Conservation (phyloP, 2,329 filamentous ascomycete species). For the Clarireedia sp. region DNA sequence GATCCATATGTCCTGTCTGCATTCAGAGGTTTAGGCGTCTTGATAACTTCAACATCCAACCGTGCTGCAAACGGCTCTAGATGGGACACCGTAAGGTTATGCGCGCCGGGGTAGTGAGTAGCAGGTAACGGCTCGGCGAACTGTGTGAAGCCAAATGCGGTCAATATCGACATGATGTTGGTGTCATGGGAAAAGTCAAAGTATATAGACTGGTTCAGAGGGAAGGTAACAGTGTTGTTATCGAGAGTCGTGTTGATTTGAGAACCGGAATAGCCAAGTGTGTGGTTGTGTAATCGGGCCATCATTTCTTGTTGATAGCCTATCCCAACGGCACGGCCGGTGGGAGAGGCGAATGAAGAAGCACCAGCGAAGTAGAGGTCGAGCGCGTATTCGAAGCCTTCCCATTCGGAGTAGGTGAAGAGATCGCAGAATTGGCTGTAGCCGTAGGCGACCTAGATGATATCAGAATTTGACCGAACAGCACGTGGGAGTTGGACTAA, state of each 20-base stretch:
- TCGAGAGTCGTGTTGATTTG: slow-evolving; percentile 65
- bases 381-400: slow-evolving; percentile 61
- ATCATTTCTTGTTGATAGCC: slow-evolving; percentile 67
- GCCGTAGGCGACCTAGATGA: slow-evolving; percentile 56
- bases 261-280: slow-evolving; percentile 47
- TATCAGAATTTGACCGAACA: slow-evolving; percentile 7
- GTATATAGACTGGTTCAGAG: slow-evolving; percentile 64
- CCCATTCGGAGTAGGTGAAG: slow-evolving; percentile 70
- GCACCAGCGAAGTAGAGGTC: slow-evolving; percentile 58
- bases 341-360: slow-evolving; percentile 23
- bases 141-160: slow-evolving; percentile 65
- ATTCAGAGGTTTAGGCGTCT: slow-evolving; percentile 54
- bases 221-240: slow-evolving; percentile 60
- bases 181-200: slow-evolving; percentile 75
- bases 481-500: slow-evolving; percentile 15
- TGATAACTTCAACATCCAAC: slow-evolving; percentile 67
- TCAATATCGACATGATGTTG: slow-evolving; percentile 61
- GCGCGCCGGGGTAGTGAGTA: slow-evolving; percentile 45
- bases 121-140: slow-evolving; percentile 54
- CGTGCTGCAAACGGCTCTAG: slow-evolving; percentile 65
- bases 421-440: slow-evolving; percentile 67
- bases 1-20: slow-evolving; percentile 41
- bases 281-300: slow-evolving; percentile 61
- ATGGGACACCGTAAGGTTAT: slow-evolving; percentile 58
- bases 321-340: slow-evolving; percentile 59